A percentile compares a stretch with the other conserved stretches of the same genome.
phyloP scores from a whole-genome alignment of 225 moss, liverwort and hornwort genomes.

The Ulota crispa region DNA sequence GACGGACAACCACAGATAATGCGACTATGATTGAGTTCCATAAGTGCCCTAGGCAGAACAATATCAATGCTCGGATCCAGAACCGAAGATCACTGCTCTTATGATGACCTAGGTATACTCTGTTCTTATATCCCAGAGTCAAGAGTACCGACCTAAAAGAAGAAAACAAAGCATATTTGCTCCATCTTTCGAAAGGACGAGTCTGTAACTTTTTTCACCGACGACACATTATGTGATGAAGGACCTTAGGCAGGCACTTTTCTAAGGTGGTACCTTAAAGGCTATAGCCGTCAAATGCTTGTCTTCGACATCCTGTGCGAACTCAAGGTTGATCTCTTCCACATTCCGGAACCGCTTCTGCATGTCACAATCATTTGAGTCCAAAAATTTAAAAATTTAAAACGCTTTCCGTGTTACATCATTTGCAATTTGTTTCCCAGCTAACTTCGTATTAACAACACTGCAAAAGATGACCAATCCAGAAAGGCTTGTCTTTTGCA shows the following conservation, averaged over 20 bases:
- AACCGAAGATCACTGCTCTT: neutral
- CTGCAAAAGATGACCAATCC: neutral
- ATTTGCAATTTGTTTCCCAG: slow-evolving; percentile 11
- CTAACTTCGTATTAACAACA: neutral
- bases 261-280: slow-evolving; percentile 56
- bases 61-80: neutral
- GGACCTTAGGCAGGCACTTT: neutral
- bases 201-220: slow-evolving; percentile 4
- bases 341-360: slow-evolving; percentile 70
- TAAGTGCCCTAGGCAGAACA: neutral
- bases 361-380: slow-evolving; percentile 4
- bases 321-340: slow-evolving; percentile 96
- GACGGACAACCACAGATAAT: slow-evolving; percentile 13
- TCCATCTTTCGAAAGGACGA: neutral
- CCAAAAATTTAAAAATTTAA: neutral
- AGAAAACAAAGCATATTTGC: neutral
- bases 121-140: neutral
- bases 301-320: slow-evolving; percentile 87
- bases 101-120: neutral
- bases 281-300: slow-evolving; percentile 66
- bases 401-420: neutral
- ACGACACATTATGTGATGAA: neutral
- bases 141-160: slow-evolving; percentile 6
- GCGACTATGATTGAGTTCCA: neutral
- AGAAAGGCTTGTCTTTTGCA: slow-evolving; percentile 4